Evolutionary conservation across 2,329 filamentous ascomycete genomes (phyloP), one percentile per base, ranked within the genome.

Genomic region (Curvularia spicifera): DNA sequence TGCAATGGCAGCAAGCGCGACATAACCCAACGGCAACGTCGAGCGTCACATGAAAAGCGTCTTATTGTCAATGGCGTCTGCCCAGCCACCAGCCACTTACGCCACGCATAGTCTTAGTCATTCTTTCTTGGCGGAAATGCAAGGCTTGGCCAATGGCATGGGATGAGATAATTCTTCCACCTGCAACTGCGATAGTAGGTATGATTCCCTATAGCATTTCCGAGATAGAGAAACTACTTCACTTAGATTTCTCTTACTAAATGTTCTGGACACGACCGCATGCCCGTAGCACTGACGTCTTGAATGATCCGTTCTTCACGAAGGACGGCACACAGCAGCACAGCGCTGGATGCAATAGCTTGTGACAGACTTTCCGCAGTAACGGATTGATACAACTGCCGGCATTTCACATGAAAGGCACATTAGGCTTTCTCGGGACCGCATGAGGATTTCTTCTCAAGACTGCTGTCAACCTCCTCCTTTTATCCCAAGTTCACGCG

Each of bases 1-100:
- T 55, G 49, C 24, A 46, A 57, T 62, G 58, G 64, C 55, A 55
- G 47, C 51, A 66, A 57, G 57, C 47, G 59, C 56, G 45, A 53
- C 37, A 49, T 39, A 49, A 50, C 55, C 40, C 56, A 40, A 49
- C 43, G 51, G 48, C 33, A 46, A 22, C 28, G 42, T 22, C 31
- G 26, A 51, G 29, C 26, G 56, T 55, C 51, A 50, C 51, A 37
- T 47, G 39, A 59, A 40, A 40, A 51, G 55, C 26, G 45, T 49
- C 22, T 50, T 43, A 37, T 44, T 24, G 35, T 20, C 24, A 44
- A 54, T 57, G 37, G 39, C 39, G 53, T 53, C 29, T 24, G 50
- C 44, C 55, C 55, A 53, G 50, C 54, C 43, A 51, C 42, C 18
- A 39, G 37, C 53, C 44, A 47, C 44, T 7, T 28, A 46, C 50